Evolutionary conservation across 805 yeast genomes (phyloP), one percentile per base, ranked within the genome.

Genomic region (Pichia gijzeniarum): DNA sequence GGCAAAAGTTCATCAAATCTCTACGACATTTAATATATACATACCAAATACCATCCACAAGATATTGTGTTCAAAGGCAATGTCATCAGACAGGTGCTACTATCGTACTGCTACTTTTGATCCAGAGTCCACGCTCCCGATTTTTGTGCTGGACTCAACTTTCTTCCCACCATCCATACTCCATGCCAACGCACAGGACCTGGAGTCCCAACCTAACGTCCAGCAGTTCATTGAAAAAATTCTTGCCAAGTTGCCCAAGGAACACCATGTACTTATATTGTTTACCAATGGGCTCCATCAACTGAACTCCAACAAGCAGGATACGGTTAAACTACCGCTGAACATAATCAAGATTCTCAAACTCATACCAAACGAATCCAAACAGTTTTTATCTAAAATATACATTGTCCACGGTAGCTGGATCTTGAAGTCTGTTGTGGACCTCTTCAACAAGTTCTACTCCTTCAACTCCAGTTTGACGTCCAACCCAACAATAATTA

Each of bases 351-450:
- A 70, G 54, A 70, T 77, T 39, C 58, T 77, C 38, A 73, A 71
- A 50, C 64, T 76, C 51, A 71, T 91, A 22, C 79, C 91, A 2
- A 71, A 74, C 14, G 70, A 70, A 5, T 64, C 72, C 37, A 75
- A 77, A 48, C 73, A 74, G 43, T 70, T 75, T 45, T 63, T 91
- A 37, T 66, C 68, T 42, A 82, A 79, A 56, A 69, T 88, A 3
- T 84, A 82, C 51, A 74, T 90, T 27, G 95, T 91, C 2, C 97
- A 91, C 63, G 96, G 90, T 53, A 82, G 85, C 39, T 89, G 96
- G 93, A 76, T 90, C 64, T 76, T 87, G 22, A 78, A 88, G 54
- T 82, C 95, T 0, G 74, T 87, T 32, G 76, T 84, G 14, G 89
- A 85, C 44, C 73, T 88, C 20, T 67, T 86, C 48, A 71, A 80